Evolutionary conservation across 2,329 filamentous ascomycete species (phyloP).

Genomic region (Arachnomyces sp.): DNA sequence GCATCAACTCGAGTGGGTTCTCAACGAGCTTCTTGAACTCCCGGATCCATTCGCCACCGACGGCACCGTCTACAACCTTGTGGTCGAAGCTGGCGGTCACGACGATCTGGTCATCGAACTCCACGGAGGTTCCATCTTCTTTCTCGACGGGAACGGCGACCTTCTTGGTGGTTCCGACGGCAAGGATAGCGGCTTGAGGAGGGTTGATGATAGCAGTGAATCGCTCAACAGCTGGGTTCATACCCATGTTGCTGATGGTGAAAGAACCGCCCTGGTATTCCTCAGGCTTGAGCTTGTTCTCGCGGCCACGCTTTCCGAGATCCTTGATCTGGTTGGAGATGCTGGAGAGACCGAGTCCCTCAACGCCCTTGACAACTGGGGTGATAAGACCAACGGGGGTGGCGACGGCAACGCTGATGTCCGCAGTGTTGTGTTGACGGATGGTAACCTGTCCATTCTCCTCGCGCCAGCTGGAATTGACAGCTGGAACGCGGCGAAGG

Average conservation of each 20-base stretch:
- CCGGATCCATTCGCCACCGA: slow-evolving; percentile 92
- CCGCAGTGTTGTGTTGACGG: slow-evolving; percentile 85
- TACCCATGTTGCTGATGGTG: slow-evolving; percentile 99
- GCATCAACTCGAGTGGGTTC: slow-evolving; percentile 89
- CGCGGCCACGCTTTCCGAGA: slow-evolving; percentile 88
- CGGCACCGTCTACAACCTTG: slow-evolving; percentile 94
- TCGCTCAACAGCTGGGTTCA: slow-evolving; percentile 92
- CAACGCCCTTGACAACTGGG: slow-evolving; percentile 86
- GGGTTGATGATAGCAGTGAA: slow-evolving; percentile 99
- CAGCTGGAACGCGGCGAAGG: slow-evolving; percentile 84
- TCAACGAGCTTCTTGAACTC: slow-evolving; percentile 97
- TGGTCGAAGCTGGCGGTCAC: slow-evolving; percentile 97
- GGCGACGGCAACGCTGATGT: slow-evolving; percentile 91
- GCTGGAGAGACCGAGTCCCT: slow-evolving; percentile 73
- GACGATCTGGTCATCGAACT: slow-evolving; percentile 95
- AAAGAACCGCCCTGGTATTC: slow-evolving; percentile 99
- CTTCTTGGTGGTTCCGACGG: slow-evolving; percentile 91
- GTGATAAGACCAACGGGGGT: slow-evolving; percentile 94
- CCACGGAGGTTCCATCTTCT: slow-evolving; percentile 71
- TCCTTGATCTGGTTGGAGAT: slow-evolving; percentile 92
- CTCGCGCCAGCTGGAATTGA: slow-evolving; percentile 87
- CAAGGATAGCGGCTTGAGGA: slow-evolving; percentile 89
- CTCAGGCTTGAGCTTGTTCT: slow-evolving; percentile 98
- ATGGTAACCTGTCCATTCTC: slow-evolving; percentile 70
- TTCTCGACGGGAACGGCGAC: slow-evolving; percentile 79